These are phyloP conservation scores for Mortierella claussenii DNA, from an alignment of 192 early-diverging fungal genomes.

Conservation along the genomic window DNA sequence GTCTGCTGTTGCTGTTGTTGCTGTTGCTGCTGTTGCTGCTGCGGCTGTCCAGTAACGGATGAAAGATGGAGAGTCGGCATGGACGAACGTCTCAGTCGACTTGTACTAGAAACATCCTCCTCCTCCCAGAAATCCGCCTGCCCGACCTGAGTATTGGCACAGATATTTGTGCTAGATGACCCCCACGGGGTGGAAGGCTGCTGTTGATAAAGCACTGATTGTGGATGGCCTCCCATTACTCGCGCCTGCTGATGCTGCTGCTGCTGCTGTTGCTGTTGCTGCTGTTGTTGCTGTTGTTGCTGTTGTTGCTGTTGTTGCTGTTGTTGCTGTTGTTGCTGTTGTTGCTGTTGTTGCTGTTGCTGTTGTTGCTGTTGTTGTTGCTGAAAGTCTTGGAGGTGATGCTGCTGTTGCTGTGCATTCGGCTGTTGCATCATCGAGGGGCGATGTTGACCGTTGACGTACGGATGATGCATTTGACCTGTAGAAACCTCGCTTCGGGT, in stretches of 20 bases:
- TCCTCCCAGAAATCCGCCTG: background rate
- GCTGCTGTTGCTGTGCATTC: too few relatives aligned
- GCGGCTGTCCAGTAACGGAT: constrained; percentile 1
- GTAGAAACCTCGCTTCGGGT: too few relatives aligned
- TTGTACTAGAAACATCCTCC: background rate
- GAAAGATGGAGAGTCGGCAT: constrained; percentile 12
- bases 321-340: constrained; percentile 1
- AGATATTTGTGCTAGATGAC: background rate
- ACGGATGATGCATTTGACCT: too few relatives aligned
- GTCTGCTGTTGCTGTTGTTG: background rate
- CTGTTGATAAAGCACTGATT: background rate
- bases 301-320: constrained; percentile 8
- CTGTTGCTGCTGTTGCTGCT: constrained; percentile 6
- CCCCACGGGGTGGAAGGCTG: background rate
- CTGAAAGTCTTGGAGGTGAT: background rate
- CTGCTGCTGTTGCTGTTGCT: constrained; percentile 2
- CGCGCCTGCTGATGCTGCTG: background rate
- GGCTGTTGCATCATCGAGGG: background rate
- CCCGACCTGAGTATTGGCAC: background rate
- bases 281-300: constrained; percentile 14
- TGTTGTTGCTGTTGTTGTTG: constrained; percentile 15
- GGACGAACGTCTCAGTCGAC: constrained; percentile 13
- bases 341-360: background rate
- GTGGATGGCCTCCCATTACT: background rate
- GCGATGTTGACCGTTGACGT: background rate